These are phyloP conservation scores for Jasminum sambac DNA, from an alignment of 257 asterid species.

Conservation along the genomic window DNA sequence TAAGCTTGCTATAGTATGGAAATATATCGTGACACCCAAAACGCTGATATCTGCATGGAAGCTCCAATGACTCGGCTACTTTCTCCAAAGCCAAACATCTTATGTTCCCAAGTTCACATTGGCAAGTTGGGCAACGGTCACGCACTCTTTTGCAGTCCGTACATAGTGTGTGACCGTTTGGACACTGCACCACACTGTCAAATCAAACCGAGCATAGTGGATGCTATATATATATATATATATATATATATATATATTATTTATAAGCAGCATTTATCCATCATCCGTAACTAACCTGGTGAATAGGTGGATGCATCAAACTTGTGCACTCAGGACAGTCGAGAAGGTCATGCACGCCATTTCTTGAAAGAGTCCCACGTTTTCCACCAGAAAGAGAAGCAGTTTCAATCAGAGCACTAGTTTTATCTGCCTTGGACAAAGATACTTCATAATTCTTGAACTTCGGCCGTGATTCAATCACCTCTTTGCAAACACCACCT, in stretches of 20 bases:
- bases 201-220: conserved; percentile 1
- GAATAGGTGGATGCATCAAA: conserved; percentile 79
- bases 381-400: conserved; percentile 39
- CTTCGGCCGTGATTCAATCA: conserved; percentile 44
- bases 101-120: conserved; percentile 61
- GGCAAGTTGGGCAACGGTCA: conserved; percentile 71
- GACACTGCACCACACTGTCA: conserved; percentile 54
- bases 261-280: too few species aligned
- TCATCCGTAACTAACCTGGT: conserved; percentile 66
- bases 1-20: conserved; percentile 62
- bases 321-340: conserved; percentile 67
- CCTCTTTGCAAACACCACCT: conserved; percentile 53
- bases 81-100: conserved; percentile 86
- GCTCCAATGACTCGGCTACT: conserved; percentile 73
- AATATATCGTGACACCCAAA: conserved; percentile 64
- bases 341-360: conserved; percentile 71
- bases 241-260: too few species aligned
- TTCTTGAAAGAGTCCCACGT: conserved; percentile 34
- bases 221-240: background rate
- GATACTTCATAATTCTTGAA: conserved; percentile 34
- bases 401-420: conserved; percentile 23
- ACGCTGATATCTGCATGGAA: conserved; percentile 70
- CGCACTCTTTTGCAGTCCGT: conserved; percentile 61
- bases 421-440: conserved; percentile 40
- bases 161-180: conserved; percentile 85